A percentile compares a stretch with the other conserved stretches of the same genome.
Conservation (phyloP, 2,329 filamentous ascomycete species). For the Gaeumannomyces sp. region DNA sequence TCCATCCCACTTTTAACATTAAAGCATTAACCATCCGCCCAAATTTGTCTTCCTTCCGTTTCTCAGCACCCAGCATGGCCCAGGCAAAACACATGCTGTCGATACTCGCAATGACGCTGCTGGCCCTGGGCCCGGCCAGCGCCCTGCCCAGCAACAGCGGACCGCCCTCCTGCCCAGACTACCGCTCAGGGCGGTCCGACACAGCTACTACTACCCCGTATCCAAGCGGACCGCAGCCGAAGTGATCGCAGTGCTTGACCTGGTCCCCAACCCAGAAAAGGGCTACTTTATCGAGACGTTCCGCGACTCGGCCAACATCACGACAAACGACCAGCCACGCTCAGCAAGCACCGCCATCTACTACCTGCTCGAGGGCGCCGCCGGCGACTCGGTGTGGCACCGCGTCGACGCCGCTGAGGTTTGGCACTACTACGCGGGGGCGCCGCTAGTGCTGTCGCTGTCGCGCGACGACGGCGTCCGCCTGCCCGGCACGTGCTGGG, state of each 20-base stretch:
- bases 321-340: conserved; percentile 45
- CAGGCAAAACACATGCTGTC: not conserved
- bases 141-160: not conserved
- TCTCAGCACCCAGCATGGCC: not conserved
- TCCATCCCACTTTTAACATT: too few relatives aligned
- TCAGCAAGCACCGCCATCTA: conserved; percentile 56
- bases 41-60: too few relatives aligned
- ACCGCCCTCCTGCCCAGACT: not conserved
- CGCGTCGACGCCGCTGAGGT: conserved; percentile 42
- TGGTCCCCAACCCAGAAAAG: conserved; percentile 54
- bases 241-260: conserved; percentile 33
- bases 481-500: conserved; percentile 32
- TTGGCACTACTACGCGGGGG: conserved; percentile 50
- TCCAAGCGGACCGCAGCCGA: conserved; percentile 1
- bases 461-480: conserved; percentile 36
- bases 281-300: conserved; percentile 61
- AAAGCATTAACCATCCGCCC: not conserved
- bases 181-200: too few relatives aligned
- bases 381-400: conserved; percentile 42
- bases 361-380: conserved; percentile 50
- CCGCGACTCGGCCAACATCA: conserved; percentile 41
- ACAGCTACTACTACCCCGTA: not conserved
- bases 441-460: conserved; percentile 39
- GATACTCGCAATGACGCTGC: not conserved
- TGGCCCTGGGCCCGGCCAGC: not conserved